A percentile compares a stretch with the other conserved stretches of the same genome.
phyloP scores from a whole-genome alignment of 768 basidiomycete genomes.

The Suillus subluteus region DNA sequence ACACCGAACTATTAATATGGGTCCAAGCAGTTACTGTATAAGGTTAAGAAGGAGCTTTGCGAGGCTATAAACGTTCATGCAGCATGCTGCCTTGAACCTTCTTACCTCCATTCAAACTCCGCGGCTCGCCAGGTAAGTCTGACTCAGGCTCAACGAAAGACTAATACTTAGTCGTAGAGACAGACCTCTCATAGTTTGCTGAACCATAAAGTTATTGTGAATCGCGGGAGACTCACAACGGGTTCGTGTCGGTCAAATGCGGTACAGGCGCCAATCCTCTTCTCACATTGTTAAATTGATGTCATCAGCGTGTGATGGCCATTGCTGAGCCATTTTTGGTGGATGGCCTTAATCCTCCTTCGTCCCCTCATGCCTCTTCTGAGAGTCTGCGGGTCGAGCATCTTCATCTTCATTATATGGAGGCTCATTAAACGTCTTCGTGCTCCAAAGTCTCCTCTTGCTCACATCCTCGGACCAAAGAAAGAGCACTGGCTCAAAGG shows the following conservation, averaged over 20 bases:
- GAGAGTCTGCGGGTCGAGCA: constrained; percentile 8
- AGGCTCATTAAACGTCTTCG: constrained; percentile 19
- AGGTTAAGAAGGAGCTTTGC: background rate
- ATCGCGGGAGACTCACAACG: background rate
- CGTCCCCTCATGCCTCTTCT: constrained; percentile 10
- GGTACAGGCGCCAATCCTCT: background rate
- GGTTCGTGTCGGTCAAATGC: background rate
- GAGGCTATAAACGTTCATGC: too few relatives aligned
- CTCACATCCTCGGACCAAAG: constrained; percentile 31
- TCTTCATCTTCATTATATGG: constrained; percentile 22
- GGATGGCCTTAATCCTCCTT: background rate
- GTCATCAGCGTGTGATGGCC: constrained; percentile 2
- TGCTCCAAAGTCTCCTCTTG: constrained; percentile 20
- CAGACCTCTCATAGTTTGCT: background rate
- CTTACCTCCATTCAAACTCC: background rate
- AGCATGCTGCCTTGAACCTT: background rate
- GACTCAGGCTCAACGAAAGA: background rate
- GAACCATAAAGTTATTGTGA: background rate
- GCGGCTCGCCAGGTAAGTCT: background rate
- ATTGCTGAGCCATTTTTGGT: background rate
- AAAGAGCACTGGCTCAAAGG: constrained; percentile 42
- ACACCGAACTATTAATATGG: background rate
- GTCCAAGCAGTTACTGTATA: background rate
- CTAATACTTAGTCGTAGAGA: background rate
- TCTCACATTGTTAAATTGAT: background rate